Conservation (phyloP, 2,329 filamentous ascomycete genomes). For the Neopestalotiopsis sp. region DNA sequence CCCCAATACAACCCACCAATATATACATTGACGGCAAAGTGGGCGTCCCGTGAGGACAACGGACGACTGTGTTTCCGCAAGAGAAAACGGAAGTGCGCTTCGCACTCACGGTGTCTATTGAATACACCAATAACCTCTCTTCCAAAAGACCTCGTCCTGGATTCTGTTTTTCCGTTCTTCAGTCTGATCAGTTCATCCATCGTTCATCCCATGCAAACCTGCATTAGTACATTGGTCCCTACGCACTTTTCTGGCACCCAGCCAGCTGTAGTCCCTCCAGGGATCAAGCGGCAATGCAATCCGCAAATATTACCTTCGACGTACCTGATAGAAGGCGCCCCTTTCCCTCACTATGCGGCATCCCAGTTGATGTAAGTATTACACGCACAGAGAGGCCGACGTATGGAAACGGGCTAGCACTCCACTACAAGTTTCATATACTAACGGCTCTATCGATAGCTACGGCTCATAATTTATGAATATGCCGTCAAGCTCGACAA, state of each 20-base stretch:
- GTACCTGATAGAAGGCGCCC: neutral
- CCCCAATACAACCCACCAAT: conserved; percentile 1
- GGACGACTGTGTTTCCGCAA: neutral
- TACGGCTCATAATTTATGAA: conserved; percentile 21
- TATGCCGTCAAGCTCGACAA: conserved; percentile 17
- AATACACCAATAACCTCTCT: neutral
- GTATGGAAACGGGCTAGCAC: neutral
- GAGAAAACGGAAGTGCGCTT: neutral
- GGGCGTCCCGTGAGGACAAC: neutral
- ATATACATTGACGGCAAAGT: neutral
- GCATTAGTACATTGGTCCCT: neutral
- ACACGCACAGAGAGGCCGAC: neutral
- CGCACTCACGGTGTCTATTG: neutral
- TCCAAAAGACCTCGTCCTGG: neutral
- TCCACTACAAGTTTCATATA: neutral
- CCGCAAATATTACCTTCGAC: neutral
- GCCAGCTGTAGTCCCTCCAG: neutral
- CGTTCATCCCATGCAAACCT: neutral
- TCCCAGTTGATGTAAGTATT: conserved; percentile 13
- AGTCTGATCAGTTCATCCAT: neutral
- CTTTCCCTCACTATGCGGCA: conserved; percentile 1
- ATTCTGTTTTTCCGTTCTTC: neutral
- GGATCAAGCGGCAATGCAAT: neutral
- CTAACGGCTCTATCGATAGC: conserved; percentile 1
- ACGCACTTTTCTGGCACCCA: neutral